These are phyloP conservation scores for Scytalidium lignicola DNA, from an alignment of 2,329 filamentous ascomycete genomes.

Conservation along the genomic window DNA sequence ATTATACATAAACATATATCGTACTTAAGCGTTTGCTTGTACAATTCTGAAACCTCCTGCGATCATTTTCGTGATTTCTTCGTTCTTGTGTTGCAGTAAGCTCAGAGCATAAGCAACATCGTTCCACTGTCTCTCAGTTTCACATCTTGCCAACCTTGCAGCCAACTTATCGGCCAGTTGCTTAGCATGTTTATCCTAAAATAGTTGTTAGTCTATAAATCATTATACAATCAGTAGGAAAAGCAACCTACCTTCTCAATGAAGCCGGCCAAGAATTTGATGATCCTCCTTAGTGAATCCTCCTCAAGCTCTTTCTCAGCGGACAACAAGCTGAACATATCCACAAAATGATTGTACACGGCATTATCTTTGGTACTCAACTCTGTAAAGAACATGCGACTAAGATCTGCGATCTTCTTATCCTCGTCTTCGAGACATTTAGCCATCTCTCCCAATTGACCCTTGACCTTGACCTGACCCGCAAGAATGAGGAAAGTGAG, in stretches of 20 bases:
- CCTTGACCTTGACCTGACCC: constrained; percentile 98
- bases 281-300: constrained; percentile 77
- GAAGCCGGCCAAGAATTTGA: constrained; percentile 91
- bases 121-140: constrained; percentile 94
- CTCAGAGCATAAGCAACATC: constrained; percentile 92
- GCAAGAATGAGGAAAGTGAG: constrained; percentile 95
- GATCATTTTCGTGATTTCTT: constrained; percentile 76
- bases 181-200: constrained; percentile 91
- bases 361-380: constrained; percentile 97
- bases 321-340: constrained; percentile 93
- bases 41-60: constrained; percentile 72
- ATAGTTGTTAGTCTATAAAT: constrained; percentile 12
- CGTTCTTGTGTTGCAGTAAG: constrained; percentile 86
- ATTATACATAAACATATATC: neutral
- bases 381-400: constrained; percentile 97
- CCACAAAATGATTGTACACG: constrained; percentile 98
- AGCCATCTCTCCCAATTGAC: constrained; percentile 96
- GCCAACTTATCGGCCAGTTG: constrained; percentile 91
- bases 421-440: constrained; percentile 98
- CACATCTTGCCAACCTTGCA: constrained; percentile 76
- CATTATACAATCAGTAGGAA: neutral
- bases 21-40: constrained; percentile 51
- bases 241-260: constrained; percentile 77
- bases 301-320: constrained; percentile 77
- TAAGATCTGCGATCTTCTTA: constrained; percentile 86